Evolutionary conservation across 192 early-diverging fungal species (phyloP).

Genomic region (Entomortierella lignicola): DNA sequence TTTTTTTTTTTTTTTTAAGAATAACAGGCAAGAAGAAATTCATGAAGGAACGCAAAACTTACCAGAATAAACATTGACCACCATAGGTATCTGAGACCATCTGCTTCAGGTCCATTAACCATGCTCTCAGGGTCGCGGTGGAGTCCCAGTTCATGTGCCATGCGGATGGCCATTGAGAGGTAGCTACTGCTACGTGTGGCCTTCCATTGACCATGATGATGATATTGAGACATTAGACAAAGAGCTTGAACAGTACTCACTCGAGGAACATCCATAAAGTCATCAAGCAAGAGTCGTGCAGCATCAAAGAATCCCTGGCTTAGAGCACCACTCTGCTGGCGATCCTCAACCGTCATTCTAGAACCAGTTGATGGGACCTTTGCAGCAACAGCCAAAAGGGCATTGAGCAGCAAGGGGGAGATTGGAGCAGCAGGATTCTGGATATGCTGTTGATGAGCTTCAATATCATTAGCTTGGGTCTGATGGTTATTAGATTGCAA

Average conservation of each 20-base stretch:
- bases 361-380: slow-evolving; percentile 43
- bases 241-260: slow-evolving; percentile 57
- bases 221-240: slow-evolving; percentile 50
- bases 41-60: too few relatives aligned
- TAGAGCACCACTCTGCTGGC: slow-evolving; percentile 17
- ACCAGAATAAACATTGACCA: slow-evolving; percentile 55
- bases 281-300: slow-evolving; percentile 48
- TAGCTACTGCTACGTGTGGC: slow-evolving; percentile 54
- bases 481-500: too few relatives aligned
- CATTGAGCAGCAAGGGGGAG: slow-evolving; percentile 54
- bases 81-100: slow-evolving; percentile 49
- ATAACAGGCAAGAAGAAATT: slow-evolving; percentile 5
- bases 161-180: slow-evolving; percentile 55
- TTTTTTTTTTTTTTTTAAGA: too few relatives aligned
- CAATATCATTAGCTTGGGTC: slow-evolving; percentile 12
- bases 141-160: slow-evolving; percentile 57
- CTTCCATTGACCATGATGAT: slow-evolving; percentile 57
- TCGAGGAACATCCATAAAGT: slow-evolving; percentile 57
- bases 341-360: slow-evolving; percentile 26
- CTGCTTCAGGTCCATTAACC: slow-evolving; percentile 31
- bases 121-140: slow-evolving; percentile 51
- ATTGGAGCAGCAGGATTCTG: slow-evolving; percentile 32
- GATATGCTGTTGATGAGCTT: slow-evolving; percentile 34
- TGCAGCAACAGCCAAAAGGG: slow-evolving; percentile 54
- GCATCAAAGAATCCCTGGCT: slow-evolving; percentile 47